phyloP scores from a whole-genome alignment of 768 basidiomycete species.

The Mycena vulgaris region DNA sequence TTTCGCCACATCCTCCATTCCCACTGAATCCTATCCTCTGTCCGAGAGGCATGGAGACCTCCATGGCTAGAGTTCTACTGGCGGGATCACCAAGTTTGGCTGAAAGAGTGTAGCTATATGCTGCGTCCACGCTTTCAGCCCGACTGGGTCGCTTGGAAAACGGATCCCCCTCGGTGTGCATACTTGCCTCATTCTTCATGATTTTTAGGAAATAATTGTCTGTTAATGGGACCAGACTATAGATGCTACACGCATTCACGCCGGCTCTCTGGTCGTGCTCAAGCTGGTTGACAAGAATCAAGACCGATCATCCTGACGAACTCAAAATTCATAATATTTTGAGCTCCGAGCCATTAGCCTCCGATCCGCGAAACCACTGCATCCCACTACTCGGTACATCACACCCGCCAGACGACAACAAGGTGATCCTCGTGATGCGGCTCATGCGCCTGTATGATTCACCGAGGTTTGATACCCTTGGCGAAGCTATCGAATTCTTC shows the following conservation, averaged over 20 bases:
- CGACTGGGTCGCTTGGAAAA: conserved; percentile 39
- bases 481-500: conserved; percentile 52
- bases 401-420: conserved; percentile 38
- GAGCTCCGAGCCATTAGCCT: not conserved
- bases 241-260: conserved; percentile 48
- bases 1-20: too few species aligned
- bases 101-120: conserved; percentile 49
- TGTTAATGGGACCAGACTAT: conserved; percentile 12
- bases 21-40: too few species aligned
- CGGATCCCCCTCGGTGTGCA: too few species aligned
- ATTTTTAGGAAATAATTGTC: too few species aligned
- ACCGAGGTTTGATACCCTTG: conserved; percentile 53
- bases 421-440: conserved; percentile 48
- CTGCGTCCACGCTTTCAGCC: too few species aligned
- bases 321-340: conserved; percentile 44
- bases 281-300: conserved; percentile 40
- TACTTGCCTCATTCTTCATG: too few species aligned
- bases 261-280: conserved; percentile 48
- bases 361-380: conserved; percentile 52
- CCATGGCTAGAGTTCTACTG: conserved; percentile 26
- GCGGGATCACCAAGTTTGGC: conserved; percentile 48
- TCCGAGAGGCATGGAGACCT: too few species aligned
- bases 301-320: conserved; percentile 43
- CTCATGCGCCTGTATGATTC: conserved; percentile 42
- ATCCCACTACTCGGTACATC: conserved; percentile 46